Conservation (phyloP, 805 yeast genomes). For the Nakazawaea siamensis region DNA sequence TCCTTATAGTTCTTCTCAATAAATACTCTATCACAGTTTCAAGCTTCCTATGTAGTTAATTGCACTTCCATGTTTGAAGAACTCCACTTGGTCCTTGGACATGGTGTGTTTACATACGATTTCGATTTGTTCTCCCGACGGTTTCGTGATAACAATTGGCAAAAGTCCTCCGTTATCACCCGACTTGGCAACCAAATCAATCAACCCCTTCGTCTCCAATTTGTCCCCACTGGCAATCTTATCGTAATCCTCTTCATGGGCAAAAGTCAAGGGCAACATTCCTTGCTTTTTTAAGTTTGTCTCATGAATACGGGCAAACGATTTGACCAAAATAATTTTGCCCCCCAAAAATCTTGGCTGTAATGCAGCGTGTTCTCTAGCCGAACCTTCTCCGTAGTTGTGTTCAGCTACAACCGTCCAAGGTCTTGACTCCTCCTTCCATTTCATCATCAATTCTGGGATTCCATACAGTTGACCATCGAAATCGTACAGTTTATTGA, state of each 20-base stretch:
- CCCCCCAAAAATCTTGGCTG: constrained; percentile 96
- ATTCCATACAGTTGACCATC: constrained; percentile 73
- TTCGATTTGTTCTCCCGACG: constrained; percentile 58
- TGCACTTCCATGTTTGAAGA: constrained; percentile 96
- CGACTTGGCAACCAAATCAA: constrained; percentile 67
- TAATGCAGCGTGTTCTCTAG: constrained; percentile 97
- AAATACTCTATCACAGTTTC: constrained; percentile 15
- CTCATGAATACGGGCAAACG: constrained; percentile 97
- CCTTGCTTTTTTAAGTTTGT: constrained; percentile 98
- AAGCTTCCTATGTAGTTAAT: constrained; percentile 65
- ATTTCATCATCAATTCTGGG: constrained; percentile 94
- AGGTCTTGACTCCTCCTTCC: constrained; percentile 78
- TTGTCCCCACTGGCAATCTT: constrained; percentile 68
- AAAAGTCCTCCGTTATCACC: constrained; percentile 87
- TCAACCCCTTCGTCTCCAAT: constrained; percentile 64
- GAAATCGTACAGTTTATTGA: constrained; percentile 80
- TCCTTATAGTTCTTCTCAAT: too few species aligned
- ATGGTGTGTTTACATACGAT: constrained; percentile 87
- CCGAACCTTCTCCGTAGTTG: constrained; percentile 98
- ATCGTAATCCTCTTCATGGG: constrained; percentile 85
- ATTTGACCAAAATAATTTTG: constrained; percentile 76
- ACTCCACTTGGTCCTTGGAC: constrained; percentile 93
- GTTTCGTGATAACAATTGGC: constrained; percentile 65
- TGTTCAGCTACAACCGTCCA: constrained; percentile 98
- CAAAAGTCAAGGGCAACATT: constrained; percentile 90